Evolutionary conservation across 495 filamentous ascomycete species (phyloP).

Genomic region (Penicillium soppii): DNA sequence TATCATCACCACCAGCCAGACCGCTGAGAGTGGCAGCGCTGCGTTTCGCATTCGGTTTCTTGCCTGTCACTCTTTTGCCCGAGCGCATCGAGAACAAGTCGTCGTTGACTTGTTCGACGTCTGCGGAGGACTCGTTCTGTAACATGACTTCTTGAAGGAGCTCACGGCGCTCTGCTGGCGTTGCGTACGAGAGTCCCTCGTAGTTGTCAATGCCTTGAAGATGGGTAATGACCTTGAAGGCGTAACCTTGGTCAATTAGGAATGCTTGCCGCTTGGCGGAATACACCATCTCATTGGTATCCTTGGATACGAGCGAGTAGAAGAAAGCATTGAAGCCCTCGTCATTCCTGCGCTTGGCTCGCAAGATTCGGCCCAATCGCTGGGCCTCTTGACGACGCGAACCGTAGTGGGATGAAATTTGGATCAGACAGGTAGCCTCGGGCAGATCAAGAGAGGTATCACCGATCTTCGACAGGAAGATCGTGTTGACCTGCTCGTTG

Average conservation of each 20-base stretch:
- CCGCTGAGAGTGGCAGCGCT: conserved; percentile 84
- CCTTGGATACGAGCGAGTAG: conserved; percentile 94
- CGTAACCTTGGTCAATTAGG: conserved; percentile 97
- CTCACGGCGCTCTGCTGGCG: conserved; percentile 79
- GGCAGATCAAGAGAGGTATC: conserved; percentile 96
- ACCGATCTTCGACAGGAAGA: conserved; percentile 97
- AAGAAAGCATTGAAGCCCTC: conserved; percentile 99
- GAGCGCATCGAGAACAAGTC: conserved; percentile 74
- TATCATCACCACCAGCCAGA: conserved; percentile 85
- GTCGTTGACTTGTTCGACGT: conserved; percentile 76
- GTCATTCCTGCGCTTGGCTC: conserved; percentile 94
- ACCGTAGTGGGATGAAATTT: conserved; percentile 97
- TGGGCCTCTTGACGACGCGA: conserved; percentile 97
- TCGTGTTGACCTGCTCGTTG: conserved; percentile 88
- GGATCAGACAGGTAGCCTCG: conserved; percentile 95
- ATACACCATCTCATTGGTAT: conserved; percentile 98
- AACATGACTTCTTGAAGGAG: conserved; percentile 89
- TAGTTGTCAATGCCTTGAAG: conserved; percentile 86
- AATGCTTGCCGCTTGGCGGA: conserved; percentile 97
- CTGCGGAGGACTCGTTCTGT: conserved; percentile 76
- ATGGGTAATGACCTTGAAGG: conserved; percentile 98
- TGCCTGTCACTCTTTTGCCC: conserved; percentile 34
- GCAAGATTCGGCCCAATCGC: conserved; percentile 88
- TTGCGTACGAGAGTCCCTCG: conserved; percentile 75
- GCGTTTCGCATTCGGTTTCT: conserved; percentile 61